Evolutionary conservation across 768 basidiomycete species (phyloP), one percentile per base, ranked within the genome.

Genomic region (Leccinum subgranulosum): DNA sequence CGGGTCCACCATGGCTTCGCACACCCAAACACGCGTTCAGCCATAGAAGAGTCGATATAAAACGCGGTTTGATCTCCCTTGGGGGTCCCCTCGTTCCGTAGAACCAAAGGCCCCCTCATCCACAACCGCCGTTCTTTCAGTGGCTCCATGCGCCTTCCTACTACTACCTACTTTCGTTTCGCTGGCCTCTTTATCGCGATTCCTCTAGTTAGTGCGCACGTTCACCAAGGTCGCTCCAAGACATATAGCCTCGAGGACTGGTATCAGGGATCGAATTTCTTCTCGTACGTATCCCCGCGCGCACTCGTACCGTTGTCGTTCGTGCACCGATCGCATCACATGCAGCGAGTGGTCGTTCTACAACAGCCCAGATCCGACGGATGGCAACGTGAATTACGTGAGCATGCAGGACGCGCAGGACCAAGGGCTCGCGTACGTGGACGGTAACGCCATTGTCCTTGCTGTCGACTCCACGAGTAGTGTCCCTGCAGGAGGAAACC

Each of bases 271-370:
- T 15, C 77, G 6, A 72, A 72, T 49, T 87, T 90, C 73, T 72
- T 89, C 57, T 72, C 80, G 87, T 86, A 60, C 36, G 74, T 77
- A 25, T 48, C 49, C 15, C 14, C 27, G 4, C 28, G 25, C 28
- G 25, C 21, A 4, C 23, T 49, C 5, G 19, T 31, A 43, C 14
- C 48, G 9, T 4, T 8, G 17, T 45, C 52, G 49, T 50, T 17
- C 34, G 27, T 12, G 11, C 27, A n/a, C 58, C 29, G 55, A 56
- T 49, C 39, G 52, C 41, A 43, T 43, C 41, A 3, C 45, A 27
- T 58, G 36, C 60, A 90, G 87, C 49, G 65, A 78, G 15, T 91
- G 85, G 85, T 72, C 81, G 28, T 92, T 86, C 73, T 88, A 80
- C 70, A 74, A 75, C 15, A 73, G 60, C 5, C 2, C 67, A 7